Base-by-base conservation (phyloP, 2,329 filamentous ascomycete species). In the Uncinocarpus reesii region DNA sequence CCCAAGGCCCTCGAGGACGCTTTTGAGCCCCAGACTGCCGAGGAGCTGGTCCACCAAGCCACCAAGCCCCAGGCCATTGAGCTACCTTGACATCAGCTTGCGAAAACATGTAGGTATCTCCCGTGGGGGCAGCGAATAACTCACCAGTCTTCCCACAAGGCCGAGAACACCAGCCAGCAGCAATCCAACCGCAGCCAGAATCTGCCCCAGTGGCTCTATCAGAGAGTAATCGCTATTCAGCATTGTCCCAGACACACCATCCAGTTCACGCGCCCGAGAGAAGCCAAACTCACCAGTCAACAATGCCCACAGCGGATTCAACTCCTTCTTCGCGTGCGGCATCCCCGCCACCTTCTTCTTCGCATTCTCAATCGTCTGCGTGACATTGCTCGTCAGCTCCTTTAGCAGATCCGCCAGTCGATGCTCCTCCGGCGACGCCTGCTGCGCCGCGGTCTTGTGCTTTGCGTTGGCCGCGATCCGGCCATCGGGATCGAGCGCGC, bases 311-410 rank as follows among this genome's bases (percentile, higher is more conserved):
- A 95, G 79, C 8, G 89, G 88, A 71, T 90, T 95, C 52, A 95
- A 76, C 72, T 90, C 82, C 76, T 94, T 90, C 82, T 95, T 93
- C 36, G 87, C 89, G 57, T 93, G 84, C 4, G 89, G 88, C 85
- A 95, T 92, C 61, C 86, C 84, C 60, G 84, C 80, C 52, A 95
- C 84, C 73, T 86, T 85, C 71, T 83, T 85, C 79, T 89, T 92
- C 21, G 85, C 84, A 54, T 83, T 81, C 61, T 95, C 88, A 57
- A 95, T 90, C 20, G 83, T 86, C 59, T 82, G 80, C 40, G 84
- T 82, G 18, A 95, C 84, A 21, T 79, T 82, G 16, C 82, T 82
- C 0, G 88, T 90, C 51, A 95, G 75, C 43, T 80, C 86, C 72
- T 94, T 93, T 57, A 95, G 78, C 7, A 82, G 71, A 50, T 95